A percentile compares a stretch with the other conserved stretches of the same genome.
These are phyloP conservation scores for Adansonia rubrostipa DNA, from an alignment of 441 rosid species.

Conservation along the genomic window DNA sequence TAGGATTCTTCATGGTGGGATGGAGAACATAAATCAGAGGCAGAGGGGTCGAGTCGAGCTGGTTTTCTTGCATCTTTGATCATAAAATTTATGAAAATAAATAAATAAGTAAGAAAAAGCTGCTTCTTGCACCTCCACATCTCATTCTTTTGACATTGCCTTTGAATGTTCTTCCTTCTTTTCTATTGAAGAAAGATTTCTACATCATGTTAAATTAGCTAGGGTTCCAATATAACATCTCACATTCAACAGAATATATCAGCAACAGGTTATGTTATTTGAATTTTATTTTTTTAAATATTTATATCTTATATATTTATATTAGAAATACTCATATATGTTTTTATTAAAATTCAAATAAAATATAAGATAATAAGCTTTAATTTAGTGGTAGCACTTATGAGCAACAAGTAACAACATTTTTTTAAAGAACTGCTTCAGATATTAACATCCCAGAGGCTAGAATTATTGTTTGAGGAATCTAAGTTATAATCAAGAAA, in stretches of 20 bases:
- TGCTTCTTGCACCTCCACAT: conserved; percentile 11
- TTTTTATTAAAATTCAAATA: too few species aligned
- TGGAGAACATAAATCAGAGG: conserved; percentile 10
- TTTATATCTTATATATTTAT: too few species aligned
- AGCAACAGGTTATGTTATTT: too few species aligned
- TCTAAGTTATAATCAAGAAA: neutral
- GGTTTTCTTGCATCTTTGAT: neutral
- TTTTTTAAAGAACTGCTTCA: neutral
- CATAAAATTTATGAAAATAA: too few species aligned
- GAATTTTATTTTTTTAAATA: too few species aligned
- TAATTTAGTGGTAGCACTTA: too few species aligned
- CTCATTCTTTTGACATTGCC: neutral
- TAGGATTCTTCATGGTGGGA: neutral
- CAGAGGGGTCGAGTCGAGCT: conserved; percentile 2
- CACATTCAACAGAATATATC: too few species aligned
- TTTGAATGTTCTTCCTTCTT: neutral
- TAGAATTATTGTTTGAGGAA: neutral
- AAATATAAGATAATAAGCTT: too few species aligned
- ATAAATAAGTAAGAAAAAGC: too few species aligned
- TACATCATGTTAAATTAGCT: neutral
- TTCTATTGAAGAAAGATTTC: neutral
- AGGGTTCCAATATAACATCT: neutral
- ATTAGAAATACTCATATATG: too few species aligned
- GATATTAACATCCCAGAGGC: neutral
- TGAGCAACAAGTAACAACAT: neutral